Base-by-base conservation (phyloP, 805 yeast species). In the Debaryomyces maramus region DNA sequence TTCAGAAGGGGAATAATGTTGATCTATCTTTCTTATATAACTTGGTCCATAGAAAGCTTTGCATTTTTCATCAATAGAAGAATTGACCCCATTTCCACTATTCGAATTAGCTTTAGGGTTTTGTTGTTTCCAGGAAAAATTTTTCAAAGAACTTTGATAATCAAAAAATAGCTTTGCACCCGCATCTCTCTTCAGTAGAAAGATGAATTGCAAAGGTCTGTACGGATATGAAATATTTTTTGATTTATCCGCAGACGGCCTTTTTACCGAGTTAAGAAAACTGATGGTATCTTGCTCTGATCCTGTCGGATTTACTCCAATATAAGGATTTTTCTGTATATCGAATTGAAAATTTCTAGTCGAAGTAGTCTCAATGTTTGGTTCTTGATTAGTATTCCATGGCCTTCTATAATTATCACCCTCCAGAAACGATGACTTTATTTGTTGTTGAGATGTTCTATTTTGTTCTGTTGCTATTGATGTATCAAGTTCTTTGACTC, bases 1-100 rank as follows among this genome's bases (percentile, higher is more conserved):
- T 7, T 24, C 28, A 10, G 28, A 24, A 15, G 6, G 13, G 7
- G 24, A 20, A 17, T 13, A 11, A 20, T 28, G 27, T 19, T 18
- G 14, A 18, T 28, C 38, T 10, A 28, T 8, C 10, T 27, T 17
- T 13, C 17, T 27, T 6, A 40, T 36, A 32, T 43, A 43, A 6
- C 27, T 29, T 11, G 23, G 18, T 1, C 39, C 43, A 31, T 36
- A 39, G 7, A 22, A 19, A 1, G 27, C 31, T 33, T 28, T 32
- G 15, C 36, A 37, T 16, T 34, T 28, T 28, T 22, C 13, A 7
- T 32, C 36, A 19, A 32, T 20, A 33, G 32, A n/a, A n/a, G n/a
- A n/a, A n/a, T n/a, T n/a, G n/a, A n/a, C n/a, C n/a, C n/a, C n/a
- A n/a, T n/a, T n/a, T n/a, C n/a, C n/a, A n/a, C n/a, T n/a, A n/a